Evolutionary conservation across 495 filamentous ascomycete species (phyloP).

Genomic region (Penicillium flavigenum): DNA sequence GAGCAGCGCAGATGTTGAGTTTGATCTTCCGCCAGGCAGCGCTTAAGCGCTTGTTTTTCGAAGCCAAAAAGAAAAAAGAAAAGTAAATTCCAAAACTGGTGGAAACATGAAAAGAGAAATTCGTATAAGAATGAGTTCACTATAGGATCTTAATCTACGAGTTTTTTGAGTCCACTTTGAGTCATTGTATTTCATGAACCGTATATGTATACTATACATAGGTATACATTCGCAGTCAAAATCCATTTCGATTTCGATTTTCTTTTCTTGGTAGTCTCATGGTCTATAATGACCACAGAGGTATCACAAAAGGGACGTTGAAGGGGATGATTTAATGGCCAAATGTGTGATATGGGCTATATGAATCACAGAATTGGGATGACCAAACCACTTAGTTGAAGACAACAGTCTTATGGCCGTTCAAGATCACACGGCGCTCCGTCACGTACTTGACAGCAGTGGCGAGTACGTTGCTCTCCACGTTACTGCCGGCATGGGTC

Average conservation of each 20-base stretch:
- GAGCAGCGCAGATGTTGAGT: neutral
- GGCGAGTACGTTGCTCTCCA: constrained; percentile 71
- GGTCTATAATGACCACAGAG: neutral
- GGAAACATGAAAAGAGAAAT: neutral
- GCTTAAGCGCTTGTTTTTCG: neutral
- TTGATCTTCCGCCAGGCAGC: neutral
- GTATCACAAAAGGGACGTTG: constrained; percentile 2
- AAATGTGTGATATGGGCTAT: neutral
- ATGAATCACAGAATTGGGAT: neutral
- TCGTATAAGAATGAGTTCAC: no score
- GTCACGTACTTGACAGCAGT: constrained; percentile 72
- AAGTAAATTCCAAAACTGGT: neutral
- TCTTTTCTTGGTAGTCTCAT: neutral
- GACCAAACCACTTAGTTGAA: constrained; percentile 46
- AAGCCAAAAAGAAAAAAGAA: neutral
- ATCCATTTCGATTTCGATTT: neutral
- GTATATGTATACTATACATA: neutral
- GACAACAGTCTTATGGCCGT: constrained; percentile 71
- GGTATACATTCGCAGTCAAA: neutral
- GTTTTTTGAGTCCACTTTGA: neutral
- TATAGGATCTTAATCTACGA: no score
- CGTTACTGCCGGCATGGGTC: constrained; percentile 70
- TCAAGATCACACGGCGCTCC: constrained; percentile 68
- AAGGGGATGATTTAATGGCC: neutral
- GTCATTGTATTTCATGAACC: neutral